These are phyloP conservation scores for Monilinia fructicola DNA, from an alignment of 2,329 filamentous ascomycete species.

Conservation along the genomic window DNA sequence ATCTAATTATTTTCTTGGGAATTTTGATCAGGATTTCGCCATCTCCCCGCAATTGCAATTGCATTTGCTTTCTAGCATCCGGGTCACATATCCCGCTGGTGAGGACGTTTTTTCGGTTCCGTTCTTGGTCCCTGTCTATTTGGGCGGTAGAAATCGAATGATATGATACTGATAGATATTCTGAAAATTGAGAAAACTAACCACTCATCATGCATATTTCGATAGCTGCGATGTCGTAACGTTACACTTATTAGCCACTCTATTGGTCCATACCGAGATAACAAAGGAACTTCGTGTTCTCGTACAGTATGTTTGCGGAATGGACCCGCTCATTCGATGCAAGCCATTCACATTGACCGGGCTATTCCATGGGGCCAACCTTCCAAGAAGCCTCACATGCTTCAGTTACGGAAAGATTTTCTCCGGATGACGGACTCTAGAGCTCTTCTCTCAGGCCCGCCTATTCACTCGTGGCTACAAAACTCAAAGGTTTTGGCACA, in stretches of 20 bases:
- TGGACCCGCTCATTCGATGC: neutral
- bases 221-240: neutral
- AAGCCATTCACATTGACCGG: neutral
- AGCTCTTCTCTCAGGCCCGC: neutral
- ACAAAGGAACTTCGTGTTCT: neutral
- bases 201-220: neutral
- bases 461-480: constrained; percentile 11
- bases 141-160: constrained; percentile 1
- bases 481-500: neutral
- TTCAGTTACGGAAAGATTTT: neutral
- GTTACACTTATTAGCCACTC: constrained; percentile 5
- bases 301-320: neutral
- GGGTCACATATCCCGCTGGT: neutral
- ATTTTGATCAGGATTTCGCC: neutral
- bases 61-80: neutral
- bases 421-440: neutral
- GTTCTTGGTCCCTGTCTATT: neutral
- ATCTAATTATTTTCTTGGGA: neutral
- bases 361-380: neutral
- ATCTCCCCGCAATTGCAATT: neutral
- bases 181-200: neutral
- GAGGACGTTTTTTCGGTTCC: neutral
- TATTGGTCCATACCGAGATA: neutral
- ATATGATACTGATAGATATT: neutral
- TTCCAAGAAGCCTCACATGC: neutral